A percentile compares a stretch with the other conserved stretches of the same genome.
phyloP scores from a whole-genome alignment of 1,284 basidiomycete genomes.

The Trichosporon asahii region DNA sequence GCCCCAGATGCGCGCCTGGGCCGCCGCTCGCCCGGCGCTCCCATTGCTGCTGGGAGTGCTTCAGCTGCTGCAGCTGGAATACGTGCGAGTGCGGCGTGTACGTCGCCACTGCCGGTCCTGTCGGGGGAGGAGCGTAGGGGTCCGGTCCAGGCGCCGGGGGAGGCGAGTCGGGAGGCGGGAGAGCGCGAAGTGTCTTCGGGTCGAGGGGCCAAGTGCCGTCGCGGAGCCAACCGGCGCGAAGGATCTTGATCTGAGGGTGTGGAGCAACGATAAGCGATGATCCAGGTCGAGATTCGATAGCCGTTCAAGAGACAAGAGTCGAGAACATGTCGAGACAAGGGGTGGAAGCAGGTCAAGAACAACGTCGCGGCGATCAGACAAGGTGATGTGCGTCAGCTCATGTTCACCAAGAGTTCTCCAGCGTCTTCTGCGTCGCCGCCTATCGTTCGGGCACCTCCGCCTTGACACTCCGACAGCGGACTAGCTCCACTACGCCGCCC shows the following conservation, averaged over 20 bases:
- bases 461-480: background rate
- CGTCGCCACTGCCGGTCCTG: background rate
- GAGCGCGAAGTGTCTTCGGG: slow-evolving; percentile 22
- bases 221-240: slow-evolving; percentile 45
- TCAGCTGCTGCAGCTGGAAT: background rate
- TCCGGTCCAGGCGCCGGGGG: background rate
- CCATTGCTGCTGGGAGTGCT: background rate
- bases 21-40: background rate
- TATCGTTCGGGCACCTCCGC: too few species aligned
- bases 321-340: too few species aligned
- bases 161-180: background rate
- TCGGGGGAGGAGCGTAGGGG: background rate
- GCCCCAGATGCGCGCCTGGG: background rate
- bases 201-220: slow-evolving; percentile 51
- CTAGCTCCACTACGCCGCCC: background rate
- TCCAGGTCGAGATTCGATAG: too few species aligned
- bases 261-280: background rate
- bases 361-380: background rate
- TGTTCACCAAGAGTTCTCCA: background rate
- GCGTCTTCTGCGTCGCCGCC: too few species aligned
- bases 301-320: background rate
- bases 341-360: background rate
- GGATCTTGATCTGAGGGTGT: slow-evolving; percentile 43
- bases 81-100: background rate
- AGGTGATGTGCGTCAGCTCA: background rate